A percentile compares a stretch with the other conserved stretches of the same genome.
Evolutionary conservation across 2,329 filamentous ascomycete genomes (phyloP).

Genomic region (Leptoxyphium fumago): DNA sequence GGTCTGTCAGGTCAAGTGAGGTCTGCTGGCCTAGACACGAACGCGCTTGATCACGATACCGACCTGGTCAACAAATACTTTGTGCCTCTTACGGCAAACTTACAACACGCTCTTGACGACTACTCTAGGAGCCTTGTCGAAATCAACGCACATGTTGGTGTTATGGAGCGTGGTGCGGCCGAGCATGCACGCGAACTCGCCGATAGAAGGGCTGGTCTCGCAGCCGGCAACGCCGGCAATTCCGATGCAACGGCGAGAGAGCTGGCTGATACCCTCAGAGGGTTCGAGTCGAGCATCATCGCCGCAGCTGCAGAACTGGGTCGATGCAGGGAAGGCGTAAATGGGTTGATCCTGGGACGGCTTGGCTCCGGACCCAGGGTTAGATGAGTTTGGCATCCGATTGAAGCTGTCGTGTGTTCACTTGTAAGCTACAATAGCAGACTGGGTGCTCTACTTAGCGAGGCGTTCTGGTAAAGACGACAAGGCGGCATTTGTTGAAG

Average conservation of each 20-base stretch:
- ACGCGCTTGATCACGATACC: constrained; percentile 21
- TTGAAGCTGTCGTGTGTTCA: neutral
- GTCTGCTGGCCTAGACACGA: constrained; percentile 7
- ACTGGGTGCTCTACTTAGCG: neutral
- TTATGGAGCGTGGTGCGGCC: constrained; percentile 30
- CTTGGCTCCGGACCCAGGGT: neutral
- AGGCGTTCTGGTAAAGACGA: neutral
- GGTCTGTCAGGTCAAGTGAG: constrained; percentile 2
- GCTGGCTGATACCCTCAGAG: constrained; percentile 31
- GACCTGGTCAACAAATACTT: constrained; percentile 34
- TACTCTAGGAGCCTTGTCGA: constrained; percentile 31
- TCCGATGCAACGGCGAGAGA: constrained; percentile 25
- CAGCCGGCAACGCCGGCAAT: constrained; percentile 10
- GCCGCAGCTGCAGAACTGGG: constrained; percentile 33
- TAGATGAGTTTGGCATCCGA: neutral
- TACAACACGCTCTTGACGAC: constrained; percentile 24
- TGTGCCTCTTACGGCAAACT: constrained; percentile 23
- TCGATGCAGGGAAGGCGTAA: constrained; percentile 32
- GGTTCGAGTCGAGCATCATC: constrained; percentile 35
- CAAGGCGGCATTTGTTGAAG: neutral
- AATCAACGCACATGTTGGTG: constrained; percentile 34
- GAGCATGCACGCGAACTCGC: constrained; percentile 29
- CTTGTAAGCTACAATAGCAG: neutral
- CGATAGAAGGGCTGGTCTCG: constrained; percentile 12
- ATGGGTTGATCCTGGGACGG: constrained; percentile 23